Percentiles rank a stretch among this genome's conserved stretches.
phyloP scores from a whole-genome alignment of 441 rosid genomes.

The Melastoma candidum region DNA sequence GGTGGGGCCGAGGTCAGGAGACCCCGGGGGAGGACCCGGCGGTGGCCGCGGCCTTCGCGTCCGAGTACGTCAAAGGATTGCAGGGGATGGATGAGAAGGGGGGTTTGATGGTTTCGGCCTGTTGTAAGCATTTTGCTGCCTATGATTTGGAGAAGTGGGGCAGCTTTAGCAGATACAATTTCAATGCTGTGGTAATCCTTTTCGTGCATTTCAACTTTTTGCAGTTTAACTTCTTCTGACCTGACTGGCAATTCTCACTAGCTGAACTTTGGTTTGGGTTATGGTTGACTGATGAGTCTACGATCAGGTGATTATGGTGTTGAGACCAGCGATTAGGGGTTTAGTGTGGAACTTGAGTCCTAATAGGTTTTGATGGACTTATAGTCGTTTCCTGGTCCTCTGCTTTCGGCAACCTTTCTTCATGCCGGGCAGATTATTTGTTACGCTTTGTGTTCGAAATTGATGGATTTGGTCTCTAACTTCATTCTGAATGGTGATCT shows the following conservation, averaged over 20 bases:
- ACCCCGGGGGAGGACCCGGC: conserved; percentile 67
- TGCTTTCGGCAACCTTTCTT: too few species aligned
- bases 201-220: background rate
- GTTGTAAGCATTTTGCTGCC: conserved; percentile 68
- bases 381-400: too few species aligned
- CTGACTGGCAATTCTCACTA: too few species aligned
- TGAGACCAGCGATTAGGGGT: too few species aligned
- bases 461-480: background rate
- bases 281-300: too few species aligned
- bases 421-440: too few species aligned
- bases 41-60: conserved; percentile 42
- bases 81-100: conserved; percentile 36
- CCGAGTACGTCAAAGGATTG: conserved; percentile 52
- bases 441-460: too few species aligned
- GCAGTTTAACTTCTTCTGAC: too few species aligned
- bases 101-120: conserved; percentile 52
- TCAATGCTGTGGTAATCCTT: conserved; percentile 47
- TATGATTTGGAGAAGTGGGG: conserved; percentile 65
- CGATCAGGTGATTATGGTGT: too few species aligned
- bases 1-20: conserved; percentile 79
- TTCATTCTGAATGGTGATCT: conserved; percentile 5
- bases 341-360: too few species aligned
- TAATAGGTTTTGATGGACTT: too few species aligned
- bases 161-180: conserved; percentile 46
- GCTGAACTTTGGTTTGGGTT: too few species aligned